Evolutionary conservation across 768 basidiomycete species (phyloP).

Genomic region (Lactarius sp.): DNA sequence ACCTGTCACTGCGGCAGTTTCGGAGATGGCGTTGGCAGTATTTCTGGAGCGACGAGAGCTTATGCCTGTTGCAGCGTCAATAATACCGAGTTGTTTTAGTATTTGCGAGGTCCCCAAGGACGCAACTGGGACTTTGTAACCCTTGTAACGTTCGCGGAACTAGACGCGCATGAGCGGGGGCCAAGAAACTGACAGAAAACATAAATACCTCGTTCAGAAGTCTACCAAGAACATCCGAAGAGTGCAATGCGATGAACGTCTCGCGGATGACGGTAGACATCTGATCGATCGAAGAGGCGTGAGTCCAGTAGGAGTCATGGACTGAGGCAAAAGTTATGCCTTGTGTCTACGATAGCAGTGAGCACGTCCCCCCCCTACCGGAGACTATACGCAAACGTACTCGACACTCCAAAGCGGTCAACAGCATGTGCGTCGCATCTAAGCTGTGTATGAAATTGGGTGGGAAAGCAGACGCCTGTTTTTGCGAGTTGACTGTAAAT

Average conservation of each 20-base stretch:
- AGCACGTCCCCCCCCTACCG: conserved; percentile 2
- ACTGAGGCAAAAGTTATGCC: conserved; percentile 88
- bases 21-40: conserved; percentile 21
- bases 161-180: conserved; percentile 1
- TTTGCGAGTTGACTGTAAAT: conserved; percentile 61
- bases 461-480: conserved; percentile 96
- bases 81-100: conserved; percentile 31
- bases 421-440: conserved; percentile 98
- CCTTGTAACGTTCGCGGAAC: conserved; percentile 35
- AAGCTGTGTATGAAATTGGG: conserved; percentile 98
- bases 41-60: conserved; percentile 29
- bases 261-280: conserved; percentile 90
- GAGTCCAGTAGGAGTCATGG: conserved; percentile 99
- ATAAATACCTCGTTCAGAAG: conserved; percentile 67
- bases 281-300: conserved; percentile 76
- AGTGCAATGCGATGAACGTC: conserved; percentile 90
- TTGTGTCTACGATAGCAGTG: conserved; percentile 45
- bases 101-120: conserved; percentile 35
- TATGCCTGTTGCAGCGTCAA: conserved; percentile 40
- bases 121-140: conserved; percentile 58
- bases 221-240: conserved; percentile 72
- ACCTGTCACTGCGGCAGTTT: neutral
- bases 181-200: neutral
- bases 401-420: conserved; percentile 86
- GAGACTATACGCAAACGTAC: conserved; percentile 40